These are phyloP conservation scores for Aschersonia sp. DNA, from an alignment of 2,329 filamentous ascomycete species.

Conservation along the genomic window DNA sequence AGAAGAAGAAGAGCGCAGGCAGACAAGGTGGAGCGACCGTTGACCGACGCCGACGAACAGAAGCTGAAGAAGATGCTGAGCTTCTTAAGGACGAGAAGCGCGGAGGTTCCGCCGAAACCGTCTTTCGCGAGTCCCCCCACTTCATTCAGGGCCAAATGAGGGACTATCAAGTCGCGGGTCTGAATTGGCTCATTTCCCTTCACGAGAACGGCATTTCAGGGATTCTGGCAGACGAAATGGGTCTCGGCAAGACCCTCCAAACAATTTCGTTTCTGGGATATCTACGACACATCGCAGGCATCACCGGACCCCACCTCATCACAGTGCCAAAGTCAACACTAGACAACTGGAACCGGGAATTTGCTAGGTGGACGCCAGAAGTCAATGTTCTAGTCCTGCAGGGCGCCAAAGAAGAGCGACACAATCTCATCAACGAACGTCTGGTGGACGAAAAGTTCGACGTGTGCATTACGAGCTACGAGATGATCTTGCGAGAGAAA, in stretches of 20 bases:
- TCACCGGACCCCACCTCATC: slow-evolving; percentile 80
- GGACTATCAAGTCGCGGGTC: slow-evolving; percentile 87
- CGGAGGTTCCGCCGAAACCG: slow-evolving; percentile 71
- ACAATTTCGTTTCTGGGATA: slow-evolving; percentile 97
- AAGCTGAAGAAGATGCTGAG: slow-evolving; percentile 96
- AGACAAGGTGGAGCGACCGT: slow-evolving; percentile 75
- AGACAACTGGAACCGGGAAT: slow-evolving; percentile 97
- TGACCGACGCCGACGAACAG: slow-evolving; percentile 72
- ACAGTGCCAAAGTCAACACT: slow-evolving; percentile 93
- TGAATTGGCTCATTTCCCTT: slow-evolving; percentile 95
- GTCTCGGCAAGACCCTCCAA: slow-evolving; percentile 91
- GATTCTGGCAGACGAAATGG: slow-evolving; percentile 97
- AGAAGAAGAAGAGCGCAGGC: slow-evolving; percentile 56
- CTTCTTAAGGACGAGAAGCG: slow-evolving; percentile 73
- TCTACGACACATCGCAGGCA: slow-evolving; percentile 77
- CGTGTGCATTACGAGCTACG: slow-evolving; percentile 95
- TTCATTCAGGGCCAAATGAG: slow-evolving; percentile 84
- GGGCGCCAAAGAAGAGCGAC: slow-evolving; percentile 86
- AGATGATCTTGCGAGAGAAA: slow-evolving; percentile 96
- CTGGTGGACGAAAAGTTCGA: slow-evolving; percentile 94
- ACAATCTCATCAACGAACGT: slow-evolving; percentile 75
- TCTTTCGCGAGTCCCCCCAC: slow-evolving; percentile 87
- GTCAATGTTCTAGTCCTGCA: slow-evolving; percentile 89
- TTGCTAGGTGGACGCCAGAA: slow-evolving; percentile 86
- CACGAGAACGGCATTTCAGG: slow-evolving; percentile 98